phyloP scores from a whole-genome alignment of 768 basidiomycete genomes.

The Pisolithus orientalis region DNA sequence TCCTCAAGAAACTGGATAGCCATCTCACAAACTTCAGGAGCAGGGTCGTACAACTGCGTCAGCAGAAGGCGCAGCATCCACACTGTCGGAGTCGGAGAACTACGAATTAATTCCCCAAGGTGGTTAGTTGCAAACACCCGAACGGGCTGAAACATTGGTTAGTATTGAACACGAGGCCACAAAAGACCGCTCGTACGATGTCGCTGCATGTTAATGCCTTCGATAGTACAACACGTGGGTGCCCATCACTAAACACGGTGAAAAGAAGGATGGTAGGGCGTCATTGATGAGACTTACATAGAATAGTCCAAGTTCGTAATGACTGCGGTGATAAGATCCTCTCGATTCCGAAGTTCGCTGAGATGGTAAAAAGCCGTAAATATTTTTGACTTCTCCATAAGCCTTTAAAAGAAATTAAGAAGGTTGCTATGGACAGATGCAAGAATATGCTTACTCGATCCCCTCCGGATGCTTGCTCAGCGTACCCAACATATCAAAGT shows the following conservation, averaged over 20 bases:
- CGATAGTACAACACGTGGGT: slow-evolving; percentile 86
- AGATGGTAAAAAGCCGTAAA: slow-evolving; percentile 96
- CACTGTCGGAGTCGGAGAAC: slow-evolving; percentile 54
- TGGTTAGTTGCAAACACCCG: slow-evolving; percentile 85
- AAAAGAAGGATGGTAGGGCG: neutral
- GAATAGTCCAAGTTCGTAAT: slow-evolving; percentile 90
- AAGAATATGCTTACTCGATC: slow-evolving; percentile 51
- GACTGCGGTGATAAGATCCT: slow-evolving; percentile 87
- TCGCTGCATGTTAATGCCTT: slow-evolving; percentile 94
- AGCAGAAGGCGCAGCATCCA: slow-evolving; percentile 91
- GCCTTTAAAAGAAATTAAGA: slow-evolving; percentile 33
- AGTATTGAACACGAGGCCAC: neutral
- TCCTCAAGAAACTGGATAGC: slow-evolving; percentile 88
- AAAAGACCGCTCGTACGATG: slow-evolving; percentile 43
- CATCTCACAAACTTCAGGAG: slow-evolving; percentile 82
- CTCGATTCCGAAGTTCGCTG: slow-evolving; percentile 83
- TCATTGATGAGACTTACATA: slow-evolving; percentile 46
- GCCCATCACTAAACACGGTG: slow-evolving; percentile 68
- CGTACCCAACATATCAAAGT: slow-evolving; percentile 92
- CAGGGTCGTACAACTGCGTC: slow-evolving; percentile 93
- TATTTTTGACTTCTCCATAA: slow-evolving; percentile 86
- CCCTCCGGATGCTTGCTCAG: slow-evolving; percentile 87
- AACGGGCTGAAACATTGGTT: slow-evolving; percentile 53
- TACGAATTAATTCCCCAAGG: slow-evolving; percentile 74
- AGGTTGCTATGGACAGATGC: neutral